Base-by-base conservation (phyloP, 2,329 filamentous ascomycete species). In the Corinectria fuckeliana region DNA sequence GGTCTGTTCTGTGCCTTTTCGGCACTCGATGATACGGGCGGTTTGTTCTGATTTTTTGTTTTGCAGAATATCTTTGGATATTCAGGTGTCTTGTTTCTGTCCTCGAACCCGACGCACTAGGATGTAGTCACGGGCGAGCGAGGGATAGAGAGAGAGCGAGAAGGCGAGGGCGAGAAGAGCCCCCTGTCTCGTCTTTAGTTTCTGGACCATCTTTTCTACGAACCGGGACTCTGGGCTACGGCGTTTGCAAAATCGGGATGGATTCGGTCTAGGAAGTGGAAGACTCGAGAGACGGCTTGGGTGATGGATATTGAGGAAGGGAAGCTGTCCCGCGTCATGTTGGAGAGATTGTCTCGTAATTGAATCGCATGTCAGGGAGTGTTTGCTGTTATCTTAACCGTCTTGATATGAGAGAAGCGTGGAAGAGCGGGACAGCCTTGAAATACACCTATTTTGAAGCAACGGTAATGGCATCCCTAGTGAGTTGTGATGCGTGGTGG, bases 321-420 rank as follows among this genome's bases (percentile, higher is more conserved):
- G 36, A 36, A 41, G 44, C 39, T 44, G 50, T 49, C 25, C 20
- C 44, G 16, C 34, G 18, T 34, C 23, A 55, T 49, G 44, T 42
- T 39, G 44, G 50, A 58, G 51, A 51, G 30, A 58, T 61, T 61
- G 55, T 61, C 54, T 58, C 45, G 57, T 61, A 61, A 61, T 61
- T 54, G 44, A 55, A 58, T 42, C 14, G 48, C 51, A 60, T 60
- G 41, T 56, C 47, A 47, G 41, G 44, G 36, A 32, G 16, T 50
- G 44, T 52, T 58, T 42, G 34, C 20, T 20, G 36, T 50, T 38
- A 45, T 58, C 16, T n/a, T 30, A 42, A 30, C 5, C 23, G 20
- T 7, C 11, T 26, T 51, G 48, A 18, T 5, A 23, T 25, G 16
- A 18, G n/a, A 25, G 48, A 44, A 23, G 14, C 13, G 16, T 13